Conservation (phyloP, 1,284 basidiomycete genomes). For the Tilletia indica region DNA sequence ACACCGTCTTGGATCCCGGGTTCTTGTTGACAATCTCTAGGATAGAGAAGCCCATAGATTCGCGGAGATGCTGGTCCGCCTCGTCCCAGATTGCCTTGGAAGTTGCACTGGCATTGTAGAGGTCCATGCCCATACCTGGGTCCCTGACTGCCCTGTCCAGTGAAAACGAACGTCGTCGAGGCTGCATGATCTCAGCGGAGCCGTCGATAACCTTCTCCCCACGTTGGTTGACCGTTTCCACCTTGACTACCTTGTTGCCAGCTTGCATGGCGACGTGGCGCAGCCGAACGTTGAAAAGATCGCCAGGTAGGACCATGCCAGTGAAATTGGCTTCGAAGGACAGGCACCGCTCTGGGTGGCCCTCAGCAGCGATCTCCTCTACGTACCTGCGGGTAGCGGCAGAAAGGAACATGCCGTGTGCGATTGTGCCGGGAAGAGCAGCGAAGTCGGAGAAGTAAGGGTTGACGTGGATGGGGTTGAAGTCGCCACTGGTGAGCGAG, state of each 20-base stretch:
- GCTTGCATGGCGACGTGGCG: slow-evolving; percentile 47
- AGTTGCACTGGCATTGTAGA: slow-evolving; percentile 86
- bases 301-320: slow-evolving; percentile 94
- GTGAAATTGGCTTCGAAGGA: slow-evolving; percentile 65
- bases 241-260: slow-evolving; percentile 73
- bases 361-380: slow-evolving; percentile 90
- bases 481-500: slow-evolving; percentile 92
- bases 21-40: slow-evolving; percentile 70
- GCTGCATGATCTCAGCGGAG: slow-evolving; percentile 84
- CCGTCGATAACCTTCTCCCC: slow-evolving; percentile 91
- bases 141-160: slow-evolving; percentile 97
- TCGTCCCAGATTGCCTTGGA: slow-evolving; percentile 97
- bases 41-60: slow-evolving; percentile 93
- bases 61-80: slow-evolving; percentile 86
- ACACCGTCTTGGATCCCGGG: slow-evolving; percentile 71
- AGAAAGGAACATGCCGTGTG: slow-evolving; percentile 94
- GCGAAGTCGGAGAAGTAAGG: slow-evolving; percentile 96
- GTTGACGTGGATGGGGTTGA: slow-evolving; percentile 96
- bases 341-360: slow-evolving; percentile 72
- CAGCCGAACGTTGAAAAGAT: slow-evolving; percentile 82
- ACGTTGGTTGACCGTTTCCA: slow-evolving; percentile 79
- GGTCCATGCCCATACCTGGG: slow-evolving; percentile 98
- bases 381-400: slow-evolving; percentile 90
- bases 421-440: slow-evolving; percentile 92
- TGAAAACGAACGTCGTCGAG: slow-evolving; percentile 89